phyloP scores from a whole-genome alignment of 2,329 filamentous ascomycete genomes.

The Dactylella cylindrospora region DNA sequence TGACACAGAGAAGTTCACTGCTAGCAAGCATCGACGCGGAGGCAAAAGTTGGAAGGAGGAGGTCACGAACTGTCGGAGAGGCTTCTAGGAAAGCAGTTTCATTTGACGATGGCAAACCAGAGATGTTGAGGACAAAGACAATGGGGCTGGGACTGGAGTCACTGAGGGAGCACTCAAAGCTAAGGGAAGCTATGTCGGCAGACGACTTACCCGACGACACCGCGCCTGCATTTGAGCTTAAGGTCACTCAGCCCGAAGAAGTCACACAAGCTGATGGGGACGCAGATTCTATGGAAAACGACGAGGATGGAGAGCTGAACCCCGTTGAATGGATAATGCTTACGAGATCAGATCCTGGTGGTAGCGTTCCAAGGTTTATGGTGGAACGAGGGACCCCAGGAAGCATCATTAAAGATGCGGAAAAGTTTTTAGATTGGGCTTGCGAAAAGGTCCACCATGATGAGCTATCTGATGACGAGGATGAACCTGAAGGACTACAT shows the following conservation, averaged over 20 bases:
- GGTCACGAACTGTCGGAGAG: constrained; percentile 28
- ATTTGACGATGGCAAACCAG: constrained; percentile 10
- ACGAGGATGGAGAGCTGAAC: constrained; percentile 57
- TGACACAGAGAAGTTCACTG: constrained; percentile 11
- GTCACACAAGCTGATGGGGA: constrained; percentile 47
- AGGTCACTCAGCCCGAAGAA: neutral
- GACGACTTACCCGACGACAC: constrained; percentile 28
- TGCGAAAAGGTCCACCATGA: constrained; percentile 57
- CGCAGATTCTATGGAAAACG: constrained; percentile 49
- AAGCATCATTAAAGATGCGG: constrained; percentile 75
- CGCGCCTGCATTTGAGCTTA: neutral
- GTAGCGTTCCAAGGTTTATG: constrained; percentile 83
- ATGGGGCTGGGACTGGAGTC: neutral
- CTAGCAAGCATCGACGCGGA: constrained; percentile 7
- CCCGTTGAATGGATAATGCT: constrained; percentile 92
- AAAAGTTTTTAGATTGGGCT: constrained; percentile 81
- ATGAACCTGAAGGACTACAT: constrained; percentile 21
- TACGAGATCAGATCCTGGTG: constrained; percentile 82
- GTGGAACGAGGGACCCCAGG: constrained; percentile 85
- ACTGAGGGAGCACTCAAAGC: constrained; percentile 8
- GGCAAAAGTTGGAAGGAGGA: constrained; percentile 5
- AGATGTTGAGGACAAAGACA: neutral
- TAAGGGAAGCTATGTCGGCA: constrained; percentile 25
- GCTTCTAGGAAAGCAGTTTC: constrained; percentile 25
- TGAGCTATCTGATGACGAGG: constrained; percentile 47